These are phyloP conservation scores for Gremmenia infestans DNA, from an alignment of 2,329 filamentous ascomycete species.

Conservation along the genomic window DNA sequence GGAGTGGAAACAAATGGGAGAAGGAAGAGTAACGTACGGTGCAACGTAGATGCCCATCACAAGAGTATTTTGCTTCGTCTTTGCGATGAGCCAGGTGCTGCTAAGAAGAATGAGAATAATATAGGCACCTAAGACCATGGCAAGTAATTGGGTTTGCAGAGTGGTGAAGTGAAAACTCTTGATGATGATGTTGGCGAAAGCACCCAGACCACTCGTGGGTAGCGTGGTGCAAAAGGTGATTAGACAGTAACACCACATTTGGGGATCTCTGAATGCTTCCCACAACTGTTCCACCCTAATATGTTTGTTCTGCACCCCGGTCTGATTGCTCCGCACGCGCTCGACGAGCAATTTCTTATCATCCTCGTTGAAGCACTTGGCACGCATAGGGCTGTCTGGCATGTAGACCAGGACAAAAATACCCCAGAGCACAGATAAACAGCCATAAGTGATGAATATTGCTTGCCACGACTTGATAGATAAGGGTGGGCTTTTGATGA, in stretches of 20 bases:
- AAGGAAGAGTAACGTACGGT: slow-evolving; percentile 40
- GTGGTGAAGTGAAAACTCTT: slow-evolving; percentile 59
- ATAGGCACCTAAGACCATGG: slow-evolving; percentile 70
- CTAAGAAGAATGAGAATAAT: slow-evolving; percentile 66
- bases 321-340: slow-evolving; percentile 53
- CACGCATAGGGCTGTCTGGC: slow-evolving; percentile 17
- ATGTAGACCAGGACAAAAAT: slow-evolving; percentile 34
- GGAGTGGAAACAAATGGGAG: background rate
- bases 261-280: slow-evolving; percentile 55
- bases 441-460: slow-evolving; percentile 43
- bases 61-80: slow-evolving; percentile 62
- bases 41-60: slow-evolving; percentile 62
- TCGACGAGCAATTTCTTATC: slow-evolving; percentile 36
- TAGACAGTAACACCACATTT: slow-evolving; percentile 42
- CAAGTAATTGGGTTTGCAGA: slow-evolving; percentile 66
- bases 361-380: slow-evolving; percentile 19
- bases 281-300: slow-evolving; percentile 47
- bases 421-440: slow-evolving; percentile 40
- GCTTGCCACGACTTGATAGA: slow-evolving; percentile 58
- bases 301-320: slow-evolving; percentile 47
- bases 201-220: slow-evolving; percentile 67
- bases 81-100: slow-evolving; percentile 64
- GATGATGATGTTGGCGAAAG: slow-evolving; percentile 72
- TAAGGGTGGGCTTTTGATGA: slow-evolving; percentile 39
- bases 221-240: slow-evolving; percentile 60